Evolutionary conservation across 768 basidiomycete genomes (phyloP).

Genomic region (Hysterangium stoloniferum): DNA sequence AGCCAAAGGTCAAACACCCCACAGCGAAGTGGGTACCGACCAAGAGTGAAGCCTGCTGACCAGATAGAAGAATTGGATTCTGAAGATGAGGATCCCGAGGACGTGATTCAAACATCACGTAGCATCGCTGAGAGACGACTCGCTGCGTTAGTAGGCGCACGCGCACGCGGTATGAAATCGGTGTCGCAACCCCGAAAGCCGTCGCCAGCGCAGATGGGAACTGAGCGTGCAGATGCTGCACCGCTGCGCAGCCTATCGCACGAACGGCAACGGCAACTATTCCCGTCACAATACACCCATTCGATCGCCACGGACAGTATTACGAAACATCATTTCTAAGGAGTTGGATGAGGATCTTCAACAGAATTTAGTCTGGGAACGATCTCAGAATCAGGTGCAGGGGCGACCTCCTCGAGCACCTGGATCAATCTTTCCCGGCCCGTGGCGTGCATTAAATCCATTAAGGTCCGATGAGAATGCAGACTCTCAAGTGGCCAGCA

Average conservation of each 20-base stretch:
- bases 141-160: conserved; percentile 12
- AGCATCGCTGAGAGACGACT: conserved; percentile 18
- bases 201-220: neutral
- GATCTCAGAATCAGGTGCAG: conserved; percentile 20
- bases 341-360: conserved; percentile 83
- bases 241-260: conserved; percentile 1
- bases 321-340: conserved; percentile 73
- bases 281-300: conserved; percentile 60
- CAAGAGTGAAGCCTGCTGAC: conserved; percentile 12
- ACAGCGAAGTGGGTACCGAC: conserved; percentile 14
- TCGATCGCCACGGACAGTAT: conserved; percentile 78
- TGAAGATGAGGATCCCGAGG: conserved; percentile 17
- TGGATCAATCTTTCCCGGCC: conserved; percentile 7
- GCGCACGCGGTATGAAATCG: too few species aligned
- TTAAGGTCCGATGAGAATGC: neutral
- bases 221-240: too few species aligned
- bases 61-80: conserved; percentile 17
- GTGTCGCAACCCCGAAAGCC: neutral
- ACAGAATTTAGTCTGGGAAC: conserved; percentile 70
- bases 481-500: neutral
- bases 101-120: conserved; percentile 12
- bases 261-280: conserved; percentile 24
- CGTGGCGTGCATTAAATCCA: conserved; percentile 1
- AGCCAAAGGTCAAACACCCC: neutral
- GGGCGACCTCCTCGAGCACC: conserved; percentile 4